Base-by-base conservation (phyloP, 208 protist genomes). In the Wallacemonas sp. region DNA sequence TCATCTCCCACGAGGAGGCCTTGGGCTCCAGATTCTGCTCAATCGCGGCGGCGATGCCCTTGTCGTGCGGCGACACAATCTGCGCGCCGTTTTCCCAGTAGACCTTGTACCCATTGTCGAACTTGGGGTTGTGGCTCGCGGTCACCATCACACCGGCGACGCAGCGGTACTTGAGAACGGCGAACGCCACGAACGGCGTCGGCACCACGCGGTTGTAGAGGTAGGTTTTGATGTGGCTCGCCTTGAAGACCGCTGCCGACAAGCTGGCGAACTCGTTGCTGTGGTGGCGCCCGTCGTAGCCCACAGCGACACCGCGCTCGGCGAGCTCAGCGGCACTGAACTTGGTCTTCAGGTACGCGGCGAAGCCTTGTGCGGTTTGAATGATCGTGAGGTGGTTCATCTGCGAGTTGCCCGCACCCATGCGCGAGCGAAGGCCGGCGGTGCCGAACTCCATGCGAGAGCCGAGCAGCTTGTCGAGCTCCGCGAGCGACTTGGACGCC, bases 51-150 rank as follows among this genome's bases (percentile, higher is more conserved):
- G 89, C 72, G 72, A 99, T 99, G 22, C 71, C 85, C n/a, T 74
- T 75, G 72, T 99, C 99, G 65, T 93, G 81, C 16, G 99, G 99
- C 18, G 91, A 41, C 54, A 98, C 88, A 69, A 99, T 98, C 78
- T 98, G 95, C 11, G 86, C 84, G 22, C 96, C 97, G 77, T 98
- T 98, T 3, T 74, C 57, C 94, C 97, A 99, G 79, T 99, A 99
- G 12, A 99, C 94, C 79, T 99, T 99, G 80, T 99, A 99, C 25
- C 99, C 99, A 80, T 99, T 99, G 87, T 99, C 97, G 29, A 96
- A 73, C 79, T 99, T 99, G 16, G 99, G 98, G 83, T 99, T 99
- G 84, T 99, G 99, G 52, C 94, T 98, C 23, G 98, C 98, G n/a
- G 98, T 99, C 32, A 99, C 89, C 97, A 99, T 98, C 26, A 99